Percentiles rank a stretch among this genome's conserved stretches.
These are phyloP conservation scores for Oehlia diaphana DNA, from an alignment of 192 early-diverging fungal species.

Conservation along the genomic window DNA sequence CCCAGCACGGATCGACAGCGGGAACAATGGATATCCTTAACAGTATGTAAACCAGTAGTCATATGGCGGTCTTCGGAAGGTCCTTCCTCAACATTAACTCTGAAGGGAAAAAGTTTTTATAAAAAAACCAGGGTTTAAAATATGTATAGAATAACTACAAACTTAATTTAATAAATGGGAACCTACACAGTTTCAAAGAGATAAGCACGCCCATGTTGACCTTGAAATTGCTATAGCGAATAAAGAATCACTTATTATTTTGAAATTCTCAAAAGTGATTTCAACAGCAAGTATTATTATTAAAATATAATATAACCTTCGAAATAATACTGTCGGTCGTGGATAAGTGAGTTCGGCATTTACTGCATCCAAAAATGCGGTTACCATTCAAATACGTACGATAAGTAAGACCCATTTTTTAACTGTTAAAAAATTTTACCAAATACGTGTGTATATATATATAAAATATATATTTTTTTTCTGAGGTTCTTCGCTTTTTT, in stretches of 20 bases:
- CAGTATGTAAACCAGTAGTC: conserved; percentile 76
- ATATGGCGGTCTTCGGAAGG: conserved; percentile 57
- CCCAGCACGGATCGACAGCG: conserved; percentile 52
- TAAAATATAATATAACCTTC: conserved; percentile 41
- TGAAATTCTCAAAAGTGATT: neutral
- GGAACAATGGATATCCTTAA: conserved; percentile 67
- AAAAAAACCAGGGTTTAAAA: neutral
- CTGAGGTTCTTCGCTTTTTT: neutral
- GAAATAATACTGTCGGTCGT: conserved; percentile 49
- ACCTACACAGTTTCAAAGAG: conserved; percentile 63
- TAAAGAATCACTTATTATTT: neutral
- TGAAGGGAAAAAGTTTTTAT: conserved; percentile 18
- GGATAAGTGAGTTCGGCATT: conserved; percentile 54
- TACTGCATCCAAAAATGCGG: conserved; percentile 48
- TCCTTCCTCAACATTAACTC: conserved; percentile 60
- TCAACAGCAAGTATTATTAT: neutral
- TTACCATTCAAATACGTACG: conserved; percentile 43
- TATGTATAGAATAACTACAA: neutral
- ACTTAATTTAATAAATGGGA: neutral
- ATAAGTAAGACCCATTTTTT: conserved; percentile 54
- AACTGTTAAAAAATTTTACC: conserved; percentile 2
- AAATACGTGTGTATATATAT: neutral
- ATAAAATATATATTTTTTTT: neutral
- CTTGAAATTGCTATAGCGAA: conserved; percentile 54
- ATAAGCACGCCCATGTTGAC: conserved; percentile 65